Conservation (phyloP, 192 early-diverging fungal species). For the Diversispora epigaea region DNA sequence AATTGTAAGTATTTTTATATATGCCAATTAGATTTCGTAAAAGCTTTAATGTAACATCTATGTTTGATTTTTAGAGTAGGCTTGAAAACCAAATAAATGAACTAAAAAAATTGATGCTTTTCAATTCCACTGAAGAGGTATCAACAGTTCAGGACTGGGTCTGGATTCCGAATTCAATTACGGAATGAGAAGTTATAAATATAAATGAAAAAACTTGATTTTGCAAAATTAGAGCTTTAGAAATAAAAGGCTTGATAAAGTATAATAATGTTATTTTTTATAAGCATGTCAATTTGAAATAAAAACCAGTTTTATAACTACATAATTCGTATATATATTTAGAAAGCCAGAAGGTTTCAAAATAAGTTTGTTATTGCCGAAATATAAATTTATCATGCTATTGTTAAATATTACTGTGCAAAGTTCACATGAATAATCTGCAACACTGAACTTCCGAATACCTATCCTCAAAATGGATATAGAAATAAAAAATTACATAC, state of each 20-base stretch:
- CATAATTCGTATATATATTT: background rate
- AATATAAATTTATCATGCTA: too few relatives aligned
- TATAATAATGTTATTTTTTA: too few relatives aligned
- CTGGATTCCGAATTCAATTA: constrained; percentile 11
- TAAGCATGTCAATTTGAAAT: background rate
- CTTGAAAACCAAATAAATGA: constrained; percentile 11
- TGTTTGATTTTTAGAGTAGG: constrained; percentile 15
- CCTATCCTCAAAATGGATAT: too few relatives aligned
- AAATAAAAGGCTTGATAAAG: background rate
- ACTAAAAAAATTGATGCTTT: constrained; percentile 12
- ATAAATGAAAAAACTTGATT: constrained; percentile 9
- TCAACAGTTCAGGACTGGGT: constrained; percentile 2
- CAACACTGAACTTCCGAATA: too few relatives aligned
- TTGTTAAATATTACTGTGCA: too few relatives aligned
- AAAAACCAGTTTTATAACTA: background rate
- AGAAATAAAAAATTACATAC: too few relatives aligned
- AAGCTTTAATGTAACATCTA: constrained; percentile 14
- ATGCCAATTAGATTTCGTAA: constrained; percentile 4
- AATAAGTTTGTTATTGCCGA: too few relatives aligned
- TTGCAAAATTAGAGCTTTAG: background rate
- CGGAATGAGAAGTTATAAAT: constrained; percentile 4
- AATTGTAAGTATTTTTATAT: constrained; percentile 22
- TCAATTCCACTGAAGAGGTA: background rate
- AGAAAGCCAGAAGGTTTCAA: background rate
- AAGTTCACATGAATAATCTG: too few relatives aligned